A percentile compares a stretch with the other conserved stretches of the same genome.
Evolutionary conservation across 2,329 filamentous ascomycete genomes (phyloP).

Genomic region (Colletotrichum magnum): DNA sequence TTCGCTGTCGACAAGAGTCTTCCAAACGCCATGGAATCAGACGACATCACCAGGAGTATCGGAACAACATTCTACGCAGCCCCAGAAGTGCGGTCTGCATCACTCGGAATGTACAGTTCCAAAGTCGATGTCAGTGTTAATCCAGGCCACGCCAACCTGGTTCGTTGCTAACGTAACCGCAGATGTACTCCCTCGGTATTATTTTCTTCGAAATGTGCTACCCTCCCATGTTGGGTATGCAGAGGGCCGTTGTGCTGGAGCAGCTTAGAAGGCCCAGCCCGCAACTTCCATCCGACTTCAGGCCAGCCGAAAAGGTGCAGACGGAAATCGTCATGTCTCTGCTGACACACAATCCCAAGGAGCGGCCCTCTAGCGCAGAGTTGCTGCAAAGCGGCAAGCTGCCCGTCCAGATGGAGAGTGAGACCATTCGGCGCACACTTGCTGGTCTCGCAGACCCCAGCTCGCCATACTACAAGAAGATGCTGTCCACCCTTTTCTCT

Average conservation of each 20-base stretch:
- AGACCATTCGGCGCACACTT: constrained; percentile 87
- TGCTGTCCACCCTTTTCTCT: constrained; percentile 87
- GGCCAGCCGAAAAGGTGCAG: constrained; percentile 78
- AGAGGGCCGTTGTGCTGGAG: constrained; percentile 75
- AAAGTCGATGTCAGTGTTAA: constrained; percentile 83
- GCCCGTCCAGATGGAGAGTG: constrained; percentile 92
- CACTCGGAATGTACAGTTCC: constrained; percentile 84
- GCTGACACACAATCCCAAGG: constrained; percentile 84
- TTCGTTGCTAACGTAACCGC: constrained; percentile 35
- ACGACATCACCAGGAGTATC: constrained; percentile 79
- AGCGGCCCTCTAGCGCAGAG: constrained; percentile 86
- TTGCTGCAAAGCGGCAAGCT: constrained; percentile 88
- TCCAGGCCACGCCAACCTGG: constrained; percentile 8
- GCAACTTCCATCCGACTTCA: constrained; percentile 80
- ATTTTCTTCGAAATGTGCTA: constrained; percentile 99
- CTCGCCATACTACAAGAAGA: constrained; percentile 91
- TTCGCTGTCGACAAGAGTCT: constrained; percentile 72
- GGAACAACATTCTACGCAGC: constrained; percentile 93
- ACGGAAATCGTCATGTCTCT: constrained; percentile 84
- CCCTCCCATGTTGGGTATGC: constrained; percentile 72
- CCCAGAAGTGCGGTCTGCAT: constrained; percentile 86
- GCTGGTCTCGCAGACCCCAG: constrained; percentile 84
- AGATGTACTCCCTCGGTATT: constrained; percentile 97
- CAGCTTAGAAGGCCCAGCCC: constrained; percentile 78
- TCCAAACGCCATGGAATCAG: constrained; percentile 58